Percentiles rank a stretch among this genome's conserved stretches.
Conservation (phyloP, 2,329 filamentous ascomycete species). For the Coniochaeta ligniaria region DNA sequence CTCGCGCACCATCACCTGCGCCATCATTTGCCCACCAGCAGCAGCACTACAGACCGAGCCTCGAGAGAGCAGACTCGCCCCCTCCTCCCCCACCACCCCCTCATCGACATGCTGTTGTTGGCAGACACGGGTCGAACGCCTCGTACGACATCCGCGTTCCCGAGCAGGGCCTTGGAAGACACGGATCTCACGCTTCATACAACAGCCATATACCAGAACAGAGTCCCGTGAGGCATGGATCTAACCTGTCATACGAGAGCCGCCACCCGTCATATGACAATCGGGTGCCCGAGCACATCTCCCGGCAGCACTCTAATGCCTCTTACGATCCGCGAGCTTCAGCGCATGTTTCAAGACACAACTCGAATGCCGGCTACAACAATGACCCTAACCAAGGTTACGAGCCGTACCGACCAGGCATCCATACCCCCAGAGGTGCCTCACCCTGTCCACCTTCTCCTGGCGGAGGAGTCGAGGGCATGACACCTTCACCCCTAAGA, state of each 20-base stretch:
- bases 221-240: constrained; percentile 8
- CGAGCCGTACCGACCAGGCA: constrained; percentile 18
- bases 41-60: constrained; percentile 13
- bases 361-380: constrained; percentile 24
- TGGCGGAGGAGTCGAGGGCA: constrained; percentile 46
- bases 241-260: constrained; percentile 9
- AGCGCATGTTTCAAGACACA: constrained; percentile 12
- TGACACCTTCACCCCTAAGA: constrained; percentile 85
- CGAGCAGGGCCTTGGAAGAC: constrained; percentile 14
- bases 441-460: constrained; percentile 66
- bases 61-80: constrained; percentile 46
- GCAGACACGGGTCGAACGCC: constrained; percentile 21
- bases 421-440: constrained; percentile 47
- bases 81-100: constrained; percentile 78
- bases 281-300: not conserved
- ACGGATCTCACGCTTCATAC: constrained; percentile 31
- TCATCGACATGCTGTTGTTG: constrained; percentile 38
- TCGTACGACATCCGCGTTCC: constrained; percentile 18
- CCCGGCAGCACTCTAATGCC: constrained; percentile 7
- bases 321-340: constrained; percentile 8
- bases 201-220: constrained; percentile 10
- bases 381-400: constrained; percentile 19
- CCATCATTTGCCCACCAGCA: constrained; percentile 25
- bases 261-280: constrained; percentile 24
- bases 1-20: constrained; percentile 22